Base-by-base conservation (phyloP, 2,329 filamentous ascomycete genomes). In the Ophiostoma angusticollis region DNA sequence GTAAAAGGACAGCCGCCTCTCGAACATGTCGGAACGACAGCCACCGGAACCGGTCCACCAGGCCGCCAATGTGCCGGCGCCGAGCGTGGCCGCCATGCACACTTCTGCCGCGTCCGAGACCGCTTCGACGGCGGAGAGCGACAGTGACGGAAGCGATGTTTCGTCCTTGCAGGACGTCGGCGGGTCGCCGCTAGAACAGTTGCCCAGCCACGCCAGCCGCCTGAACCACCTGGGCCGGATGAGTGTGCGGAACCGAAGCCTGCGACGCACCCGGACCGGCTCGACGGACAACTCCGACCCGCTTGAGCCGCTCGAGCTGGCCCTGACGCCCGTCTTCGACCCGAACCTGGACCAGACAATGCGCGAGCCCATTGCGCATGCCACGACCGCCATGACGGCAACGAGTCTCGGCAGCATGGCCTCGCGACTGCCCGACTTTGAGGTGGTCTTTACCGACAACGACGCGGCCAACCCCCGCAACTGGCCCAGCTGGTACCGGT, bases 401-500 rank as follows among this genome's bases (percentile, higher is more conserved):
- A 61, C 60, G 12, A 64, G 60, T 35, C 43, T 60, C 13, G 53
- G 55, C 18, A 64, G 60, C 39, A 48, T 54, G 2, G 58, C 57
- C 14, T 61, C 60, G 8, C 55, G 61, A 2, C 55, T 57, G 6
- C 65, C 72, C 6, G 70, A 72, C 19, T 85, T 72, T 52, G 82
- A 87, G 57, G 68, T 86, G 22, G 72, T 78, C 45, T 84, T 81
- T 53, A 68, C 70, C 6, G 67, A 68, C 1, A 59, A 72, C 42
- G 78, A 80, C 50, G 62, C 64, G 3, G 47, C 42, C 3, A 78
- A 85, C 50, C 80, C 83, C 0, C 65, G 69, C 41, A 78, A 80
- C 52, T 87, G 82, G 81, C 58, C 73, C 0, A 51, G 78, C 23
- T 67, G 60, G 50, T 59, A 59, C 49, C 50, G 61, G 43, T 39